These are phyloP conservation scores for Theobroma grandiflorum DNA, from an alignment of 441 rosid genomes.

Conservation along the genomic window DNA sequence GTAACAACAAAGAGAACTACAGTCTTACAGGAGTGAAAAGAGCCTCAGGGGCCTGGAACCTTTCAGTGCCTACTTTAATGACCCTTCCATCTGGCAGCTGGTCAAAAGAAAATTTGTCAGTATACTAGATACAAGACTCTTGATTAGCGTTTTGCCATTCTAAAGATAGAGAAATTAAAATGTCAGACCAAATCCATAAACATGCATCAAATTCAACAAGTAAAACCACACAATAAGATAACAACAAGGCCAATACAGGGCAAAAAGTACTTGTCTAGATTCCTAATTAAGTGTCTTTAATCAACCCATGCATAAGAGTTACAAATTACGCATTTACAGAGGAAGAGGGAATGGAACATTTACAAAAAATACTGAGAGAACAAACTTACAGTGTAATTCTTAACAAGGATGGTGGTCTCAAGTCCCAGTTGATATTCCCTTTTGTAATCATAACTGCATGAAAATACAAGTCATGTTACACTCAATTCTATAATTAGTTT, in stretches of 20 bases:
- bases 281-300: not conserved
- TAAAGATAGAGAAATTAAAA: conserved; percentile 20
- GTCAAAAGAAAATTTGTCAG: conserved; percentile 25
- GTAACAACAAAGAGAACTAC: conserved; percentile 14
- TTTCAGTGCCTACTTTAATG: conserved; percentile 96
- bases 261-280: not conserved
- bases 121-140: conserved; percentile 1
- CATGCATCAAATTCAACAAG: not conserved
- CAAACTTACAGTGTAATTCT: conserved; percentile 86
- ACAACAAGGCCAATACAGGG: not conserved
- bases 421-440: conserved; percentile 94
- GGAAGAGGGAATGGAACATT: conserved; percentile 11
- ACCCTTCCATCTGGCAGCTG: conserved; percentile 99
- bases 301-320: conserved; percentile 5
- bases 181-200: not conserved
- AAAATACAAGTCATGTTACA: conserved; percentile 21
- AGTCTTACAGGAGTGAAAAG: conserved; percentile 89
- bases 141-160: not conserved
- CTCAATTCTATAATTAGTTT: conserved; percentile 8
- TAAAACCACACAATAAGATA: not conserved
- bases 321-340: conserved; percentile 1
- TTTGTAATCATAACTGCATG: conserved; percentile 90
- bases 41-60: conserved; percentile 99
- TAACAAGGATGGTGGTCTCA: conserved; percentile 96
- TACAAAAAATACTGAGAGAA: conserved; percentile 10